Evolutionary conservation across 345 rosid species (phyloP).

Genomic region (Eutrema heterophyllum): DNA sequence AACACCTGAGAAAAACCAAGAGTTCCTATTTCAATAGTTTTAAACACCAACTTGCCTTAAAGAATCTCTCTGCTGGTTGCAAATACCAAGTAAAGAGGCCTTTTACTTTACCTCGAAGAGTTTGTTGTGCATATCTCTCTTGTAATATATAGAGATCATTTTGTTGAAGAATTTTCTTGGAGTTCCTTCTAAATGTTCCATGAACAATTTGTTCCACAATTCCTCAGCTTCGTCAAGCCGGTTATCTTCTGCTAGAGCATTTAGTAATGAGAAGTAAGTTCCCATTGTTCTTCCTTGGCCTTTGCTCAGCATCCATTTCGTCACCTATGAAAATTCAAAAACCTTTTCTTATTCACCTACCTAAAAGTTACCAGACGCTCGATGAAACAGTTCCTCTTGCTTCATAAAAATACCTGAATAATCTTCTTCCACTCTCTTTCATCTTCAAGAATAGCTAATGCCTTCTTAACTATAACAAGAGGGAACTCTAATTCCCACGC

Average conservation of each 20-base stretch:
- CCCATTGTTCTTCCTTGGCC: constrained; percentile 96
- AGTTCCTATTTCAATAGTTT: background rate
- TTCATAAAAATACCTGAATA: constrained; percentile 50
- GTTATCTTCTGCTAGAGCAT: constrained; percentile 79
- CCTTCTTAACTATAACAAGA: constrained; percentile 78
- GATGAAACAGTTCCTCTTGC: background rate
- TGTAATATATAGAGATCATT: constrained; percentile 68
- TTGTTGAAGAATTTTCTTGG: constrained; percentile 77
- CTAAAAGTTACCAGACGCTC: background rate
- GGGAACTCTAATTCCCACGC: constrained; percentile 99
- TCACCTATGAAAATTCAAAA: constrained; percentile 43
- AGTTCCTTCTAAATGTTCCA: constrained; percentile 58
- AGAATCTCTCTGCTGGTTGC: background rate
- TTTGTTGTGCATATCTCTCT: constrained; percentile 71
- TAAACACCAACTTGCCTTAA: background rate
- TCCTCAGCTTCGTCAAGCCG: constrained; percentile 90
- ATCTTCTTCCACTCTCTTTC: constrained; percentile 88
- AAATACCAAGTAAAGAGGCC: background rate
- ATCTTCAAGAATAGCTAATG: constrained; percentile 69
- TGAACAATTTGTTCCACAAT: constrained; percentile 72
- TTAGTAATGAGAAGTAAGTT: constrained; percentile 68
- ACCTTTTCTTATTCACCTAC: background rate
- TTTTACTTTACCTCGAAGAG: constrained; percentile 63
- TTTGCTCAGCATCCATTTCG: constrained; percentile 97
- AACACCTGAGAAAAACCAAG: constrained; percentile 48